A percentile compares a stretch with the other conserved stretches of the same genome.
These are phyloP conservation scores for Clarireedia hainanense DNA, from an alignment of 2,329 filamentous ascomycete species.

Conservation along the genomic window DNA sequence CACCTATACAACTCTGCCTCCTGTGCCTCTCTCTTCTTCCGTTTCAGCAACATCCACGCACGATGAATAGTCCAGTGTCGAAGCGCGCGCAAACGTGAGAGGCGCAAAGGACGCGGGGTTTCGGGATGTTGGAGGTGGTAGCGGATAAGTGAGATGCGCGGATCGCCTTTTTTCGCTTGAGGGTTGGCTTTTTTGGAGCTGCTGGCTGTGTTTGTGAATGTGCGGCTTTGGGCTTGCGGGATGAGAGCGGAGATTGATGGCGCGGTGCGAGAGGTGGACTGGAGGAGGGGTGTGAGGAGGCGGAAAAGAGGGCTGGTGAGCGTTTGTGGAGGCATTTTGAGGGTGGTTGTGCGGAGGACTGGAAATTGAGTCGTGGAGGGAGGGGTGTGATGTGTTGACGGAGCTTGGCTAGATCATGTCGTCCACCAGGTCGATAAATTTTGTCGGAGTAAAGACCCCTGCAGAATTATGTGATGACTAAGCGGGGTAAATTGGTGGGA, in stretches of 20 bases:
- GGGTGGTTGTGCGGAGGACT: neutral
- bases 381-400: neutral
- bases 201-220: conserved; percentile 18
- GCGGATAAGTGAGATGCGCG: conserved; percentile 47
- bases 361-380: neutral
- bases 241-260: neutral
- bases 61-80: conserved; percentile 99
- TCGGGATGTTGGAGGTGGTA: conserved; percentile 63
- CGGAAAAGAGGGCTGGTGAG: conserved; percentile 14
- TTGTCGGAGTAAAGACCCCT: neutral
- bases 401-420: neutral
- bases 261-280: conserved; percentile 14
- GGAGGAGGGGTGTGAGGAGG: conserved; percentile 24
- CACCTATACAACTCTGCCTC: conserved; percentile 67
- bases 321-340: conserved; percentile 16
- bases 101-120: conserved; percentile 71
- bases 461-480: no score
- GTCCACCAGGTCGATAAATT: neutral
- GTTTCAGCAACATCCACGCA: conserved; percentile 77
- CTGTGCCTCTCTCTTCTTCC: conserved; percentile 55
- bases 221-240: conserved; percentile 6
- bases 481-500: no score
- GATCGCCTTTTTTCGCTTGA: conserved; percentile 20
- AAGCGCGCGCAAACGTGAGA: conserved; percentile 78
- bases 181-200: conserved; percentile 8